Conservation (phyloP, 805 yeast genomes). For the Candida endomychidarum region DNA sequence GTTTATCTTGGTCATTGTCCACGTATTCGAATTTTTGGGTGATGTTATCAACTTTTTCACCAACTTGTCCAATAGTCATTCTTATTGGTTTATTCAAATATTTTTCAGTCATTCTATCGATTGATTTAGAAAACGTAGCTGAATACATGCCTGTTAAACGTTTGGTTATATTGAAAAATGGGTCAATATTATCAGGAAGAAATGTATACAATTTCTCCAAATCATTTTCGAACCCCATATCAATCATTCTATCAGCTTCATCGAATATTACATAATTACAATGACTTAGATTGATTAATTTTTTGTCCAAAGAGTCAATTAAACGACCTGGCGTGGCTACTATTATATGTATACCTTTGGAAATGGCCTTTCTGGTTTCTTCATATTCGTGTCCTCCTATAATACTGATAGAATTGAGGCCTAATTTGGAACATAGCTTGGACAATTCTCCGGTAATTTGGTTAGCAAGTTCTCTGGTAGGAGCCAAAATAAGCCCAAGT, state of each 20-base stretch:
- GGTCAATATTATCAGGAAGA: slow-evolving; percentile 47
- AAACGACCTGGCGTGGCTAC: slow-evolving; percentile 95
- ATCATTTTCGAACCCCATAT: slow-evolving; percentile 88
- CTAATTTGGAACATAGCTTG: slow-evolving; percentile 43
- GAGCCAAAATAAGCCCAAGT: slow-evolving; percentile 79
- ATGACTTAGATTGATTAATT: slow-evolving; percentile 56
- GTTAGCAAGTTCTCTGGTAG: slow-evolving; percentile 90
- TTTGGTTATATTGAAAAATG: slow-evolving; percentile 37
- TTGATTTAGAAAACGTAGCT: slow-evolving; percentile 82
- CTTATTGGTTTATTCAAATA: slow-evolving; percentile 63
- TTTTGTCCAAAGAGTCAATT: slow-evolving; percentile 73
- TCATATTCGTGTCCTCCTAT: slow-evolving; percentile 92
- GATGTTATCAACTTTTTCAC: slow-evolving; percentile 66
- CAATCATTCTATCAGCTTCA: slow-evolving; percentile 96
- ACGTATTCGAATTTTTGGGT: slow-evolving; percentile 58
- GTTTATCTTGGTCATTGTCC: slow-evolving; percentile 35
- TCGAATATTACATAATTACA: slow-evolving; percentile 77
- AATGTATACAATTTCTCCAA: slow-evolving; percentile 57
- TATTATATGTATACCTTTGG: slow-evolving; percentile 62
- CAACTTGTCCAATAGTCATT: slow-evolving; percentile 66
- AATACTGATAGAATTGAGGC: slow-evolving; percentile 56
- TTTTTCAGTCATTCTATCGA: slow-evolving; percentile 63
- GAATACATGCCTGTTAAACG: slow-evolving; percentile 87
- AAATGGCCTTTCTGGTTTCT: slow-evolving; percentile 60
- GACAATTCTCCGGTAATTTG: slow-evolving; percentile 73